Conservation (phyloP, 495 filamentous ascomycete species). For the Aspergillus homomorphus region DNA sequence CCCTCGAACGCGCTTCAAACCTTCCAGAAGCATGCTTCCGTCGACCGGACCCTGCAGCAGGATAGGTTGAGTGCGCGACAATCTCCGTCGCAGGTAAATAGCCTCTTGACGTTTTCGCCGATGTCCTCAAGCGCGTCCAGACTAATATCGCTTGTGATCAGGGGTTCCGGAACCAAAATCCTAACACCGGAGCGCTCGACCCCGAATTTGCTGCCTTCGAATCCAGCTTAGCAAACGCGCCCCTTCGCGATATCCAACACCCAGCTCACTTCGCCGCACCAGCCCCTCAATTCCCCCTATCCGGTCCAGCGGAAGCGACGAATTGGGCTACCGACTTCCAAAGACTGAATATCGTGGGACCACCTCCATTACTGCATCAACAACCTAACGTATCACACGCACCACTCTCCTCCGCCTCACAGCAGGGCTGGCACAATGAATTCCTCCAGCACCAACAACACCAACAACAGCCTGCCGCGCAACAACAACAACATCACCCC, state of each 20-base stretch:
- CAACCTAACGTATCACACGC: slow-evolving; percentile 30
- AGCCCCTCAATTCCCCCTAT: slow-evolving; percentile 20
- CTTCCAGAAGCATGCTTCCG: slow-evolving; percentile 74
- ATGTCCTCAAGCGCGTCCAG: not conserved
- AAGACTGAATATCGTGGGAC: slow-evolving; percentile 42
- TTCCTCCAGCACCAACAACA: slow-evolving; percentile 38
- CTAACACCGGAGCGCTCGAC: slow-evolving; percentile 56
- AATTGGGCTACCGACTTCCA: slow-evolving; percentile 53
- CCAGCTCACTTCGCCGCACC: slow-evolving; percentile 25
- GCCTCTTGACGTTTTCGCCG: not conserved
- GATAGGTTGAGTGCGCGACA: slow-evolving; percentile 62
- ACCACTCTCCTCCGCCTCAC: slow-evolving; percentile 24
- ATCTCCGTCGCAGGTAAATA: slow-evolving; percentile 52
- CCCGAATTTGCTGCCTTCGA: slow-evolving; percentile 72
- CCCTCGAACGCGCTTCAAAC: slow-evolving; percentile 85
- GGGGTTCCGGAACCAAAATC: slow-evolving; percentile 62
- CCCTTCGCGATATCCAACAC: slow-evolving; percentile 33
- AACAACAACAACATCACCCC: slow-evolving; percentile 18
- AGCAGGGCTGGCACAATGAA: slow-evolving; percentile 53
- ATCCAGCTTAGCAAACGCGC: slow-evolving; percentile 41
- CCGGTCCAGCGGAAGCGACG: slow-evolving; percentile 16
- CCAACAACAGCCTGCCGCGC: slow-evolving; percentile 23
- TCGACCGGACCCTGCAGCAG: slow-evolving; percentile 80
- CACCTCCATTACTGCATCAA: slow-evolving; percentile 32
- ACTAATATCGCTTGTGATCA: slow-evolving; percentile 30